Base-by-base conservation (phyloP, 345 rosid genomes). In the Anastatica hierochuntica region DNA sequence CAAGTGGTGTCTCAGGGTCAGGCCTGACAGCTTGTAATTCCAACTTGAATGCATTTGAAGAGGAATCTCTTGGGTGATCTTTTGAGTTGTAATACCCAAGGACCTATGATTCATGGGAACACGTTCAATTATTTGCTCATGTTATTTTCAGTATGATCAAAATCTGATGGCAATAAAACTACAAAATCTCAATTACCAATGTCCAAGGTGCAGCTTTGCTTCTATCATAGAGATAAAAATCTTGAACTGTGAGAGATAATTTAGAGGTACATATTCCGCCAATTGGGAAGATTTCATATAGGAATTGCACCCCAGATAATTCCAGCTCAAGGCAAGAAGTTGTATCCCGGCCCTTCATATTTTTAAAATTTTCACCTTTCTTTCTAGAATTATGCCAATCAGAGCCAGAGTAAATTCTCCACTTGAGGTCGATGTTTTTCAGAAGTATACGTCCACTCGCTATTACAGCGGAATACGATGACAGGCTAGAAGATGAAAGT, bases 1-100 rank as follows among this genome's bases (percentile, higher is more conserved):
- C 97, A 8, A 92, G 94, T 58, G 98, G 97, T 15, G 69, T 83
- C 45, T 50, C 63, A 64, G 95, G 88, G 66, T 92, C 82, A 24
- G 97, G 98, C 61, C 90, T 83, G 50, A 88, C 94, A 73, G 90
- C 84, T 69, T 85, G 94, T 70, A 92, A 56, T 58, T 73, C 83
- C 73, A 88, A 63, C 78, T 72, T 83, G 58, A 88, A 68, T 49
- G 94, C 90, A 63, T 88, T 75, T 19, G 97, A 81, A 60, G 84
- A 74, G 30, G 90, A 81, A 63, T 80, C 86, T 68, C 97, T 80
- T 23, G 98, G 96, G 67, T 71, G 90, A 76, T 77, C 90, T 73
- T 80, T 88, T 30, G 98, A 85, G 62, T 67, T 67, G 67, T 80
- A 79, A 64, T 76, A 60, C 59, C 98, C 88, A 49, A 88, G 65